A percentile compares a stretch with the other conserved stretches of the same genome.
phyloP scores from a whole-genome alignment of 2,329 filamentous ascomycete species.

The Neophaeococcomyces mojaviensis region DNA sequence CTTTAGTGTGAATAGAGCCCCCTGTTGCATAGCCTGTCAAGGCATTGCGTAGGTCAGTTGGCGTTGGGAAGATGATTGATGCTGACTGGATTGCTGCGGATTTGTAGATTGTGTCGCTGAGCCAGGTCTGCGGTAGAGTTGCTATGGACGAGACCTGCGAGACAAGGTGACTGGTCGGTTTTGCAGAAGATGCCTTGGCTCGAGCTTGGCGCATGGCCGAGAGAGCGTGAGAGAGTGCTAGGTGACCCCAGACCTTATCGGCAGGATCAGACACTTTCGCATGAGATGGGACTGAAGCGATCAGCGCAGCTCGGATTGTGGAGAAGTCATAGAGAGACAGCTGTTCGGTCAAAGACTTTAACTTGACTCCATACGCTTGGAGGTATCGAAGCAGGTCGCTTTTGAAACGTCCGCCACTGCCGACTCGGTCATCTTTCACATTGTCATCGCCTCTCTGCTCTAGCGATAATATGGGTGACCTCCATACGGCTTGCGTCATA shows the following conservation, averaged over 20 bases:
- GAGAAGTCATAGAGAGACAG: conserved; percentile 63
- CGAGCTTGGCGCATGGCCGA: conserved; percentile 35
- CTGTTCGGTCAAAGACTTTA: conserved; percentile 51
- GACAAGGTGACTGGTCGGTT: conserved; percentile 29
- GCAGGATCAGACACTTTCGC: conserved; percentile 43
- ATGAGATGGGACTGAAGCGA: conserved; percentile 71
- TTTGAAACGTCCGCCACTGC: conserved; percentile 67
- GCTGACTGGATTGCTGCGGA: conserved; percentile 21
- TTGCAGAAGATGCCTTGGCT: conserved; percentile 9
- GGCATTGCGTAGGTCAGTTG: conserved; percentile 67
- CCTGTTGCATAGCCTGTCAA: conserved; percentile 73
- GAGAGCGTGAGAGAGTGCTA: conserved; percentile 56
- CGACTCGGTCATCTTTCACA: conserved; percentile 31
- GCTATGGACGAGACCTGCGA: conserved; percentile 64
- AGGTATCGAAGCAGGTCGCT: conserved; percentile 67
- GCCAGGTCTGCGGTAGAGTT: conserved; percentile 67
- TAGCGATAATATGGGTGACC: conserved; percentile 61
- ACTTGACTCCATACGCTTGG: conserved; percentile 46
- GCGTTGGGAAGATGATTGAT: conserved; percentile 69
- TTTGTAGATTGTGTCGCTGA: conserved; percentile 58
- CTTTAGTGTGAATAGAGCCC: conserved; percentile 73
- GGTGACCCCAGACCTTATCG: conserved; percentile 68
- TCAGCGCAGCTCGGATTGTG: conserved; percentile 57
- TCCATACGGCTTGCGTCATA: conserved; percentile 79
- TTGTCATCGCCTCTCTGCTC: conserved; percentile 13